These are phyloP conservation scores for Metschnikowia arizonensis DNA, from an alignment of 805 yeast species.

Conservation along the genomic window DNA sequence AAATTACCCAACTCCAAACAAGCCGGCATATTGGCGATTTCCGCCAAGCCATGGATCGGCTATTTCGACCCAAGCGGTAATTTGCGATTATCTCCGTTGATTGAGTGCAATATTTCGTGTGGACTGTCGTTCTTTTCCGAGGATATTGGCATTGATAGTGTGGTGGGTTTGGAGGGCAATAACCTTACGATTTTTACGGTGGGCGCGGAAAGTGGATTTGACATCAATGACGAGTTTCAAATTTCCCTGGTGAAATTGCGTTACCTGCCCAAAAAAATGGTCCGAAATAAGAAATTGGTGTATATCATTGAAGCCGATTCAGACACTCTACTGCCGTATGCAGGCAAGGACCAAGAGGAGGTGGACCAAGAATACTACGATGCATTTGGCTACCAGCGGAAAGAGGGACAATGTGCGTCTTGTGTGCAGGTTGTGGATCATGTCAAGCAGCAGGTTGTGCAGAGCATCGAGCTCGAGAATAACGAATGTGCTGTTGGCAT, in stretches of 20 bases:
- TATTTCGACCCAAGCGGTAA: slow-evolving; percentile 29
- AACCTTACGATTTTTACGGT: slow-evolving; percentile 53
- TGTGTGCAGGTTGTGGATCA: slow-evolving; percentile 49
- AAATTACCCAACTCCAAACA: slow-evolving; percentile 19
- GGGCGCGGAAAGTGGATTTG: slow-evolving; percentile 34
- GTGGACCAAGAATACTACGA: slow-evolving; percentile 35
- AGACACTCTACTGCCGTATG: slow-evolving; percentile 30
- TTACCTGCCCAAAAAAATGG: slow-evolving; percentile 49
- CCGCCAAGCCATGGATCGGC: slow-evolving; percentile 56
- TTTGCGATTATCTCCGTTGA: slow-evolving; percentile 46
- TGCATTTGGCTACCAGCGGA: slow-evolving; percentile 42
- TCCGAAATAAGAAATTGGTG: slow-evolving; percentile 19
- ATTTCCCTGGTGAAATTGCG: slow-evolving; percentile 38
- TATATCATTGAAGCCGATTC: slow-evolving; percentile 48
- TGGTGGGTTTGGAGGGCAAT: slow-evolving; percentile 56
- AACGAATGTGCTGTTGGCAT: slow-evolving; percentile 43
- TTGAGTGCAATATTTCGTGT: slow-evolving; percentile 37
- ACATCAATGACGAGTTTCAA: slow-evolving; percentile 26
- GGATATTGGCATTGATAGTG: slow-evolving; percentile 56
- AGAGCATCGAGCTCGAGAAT: slow-evolving; percentile 42
- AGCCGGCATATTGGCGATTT: slow-evolving; percentile 44
- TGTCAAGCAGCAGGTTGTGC: slow-evolving; percentile 29
- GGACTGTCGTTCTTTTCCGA: slow-evolving; percentile 59
- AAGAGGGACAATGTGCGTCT: slow-evolving; percentile 43
- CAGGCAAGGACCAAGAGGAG: slow-evolving; percentile 12